phyloP scores from a whole-genome alignment of 1,139 yeast genomes.

The Candida smagusa region DNA sequence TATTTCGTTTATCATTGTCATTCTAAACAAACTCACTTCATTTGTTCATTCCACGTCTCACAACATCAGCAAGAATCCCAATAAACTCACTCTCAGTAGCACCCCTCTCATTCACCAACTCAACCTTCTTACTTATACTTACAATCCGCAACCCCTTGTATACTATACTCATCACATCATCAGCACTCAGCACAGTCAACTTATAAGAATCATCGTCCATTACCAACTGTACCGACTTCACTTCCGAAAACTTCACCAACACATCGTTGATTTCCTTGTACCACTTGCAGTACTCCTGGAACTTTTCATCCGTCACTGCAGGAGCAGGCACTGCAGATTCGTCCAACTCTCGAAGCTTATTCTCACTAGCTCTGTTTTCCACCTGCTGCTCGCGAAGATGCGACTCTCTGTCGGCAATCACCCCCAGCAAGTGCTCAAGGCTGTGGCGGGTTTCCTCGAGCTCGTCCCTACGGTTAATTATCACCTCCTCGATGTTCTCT shows the following conservation, averaged over 20 bases:
- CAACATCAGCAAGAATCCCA: slow-evolving; percentile 1
- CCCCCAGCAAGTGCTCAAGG: neutral
- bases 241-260: slow-evolving; percentile 17
- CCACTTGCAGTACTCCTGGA: slow-evolving; percentile 28
- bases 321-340: neutral
- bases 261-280: slow-evolving; percentile 27
- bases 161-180: slow-evolving; percentile 1
- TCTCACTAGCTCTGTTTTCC: slow-evolving; percentile 1
- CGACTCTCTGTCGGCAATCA: neutral
- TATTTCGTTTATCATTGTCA: too few relatives aligned
- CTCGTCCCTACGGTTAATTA: neutral
- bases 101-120: neutral
- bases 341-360: slow-evolving; percentile 1
- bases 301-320: slow-evolving; percentile 5
- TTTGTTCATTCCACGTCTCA: neutral
- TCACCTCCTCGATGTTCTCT: slow-evolving; percentile 6
- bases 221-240: slow-evolving; percentile 12
- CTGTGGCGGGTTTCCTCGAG: neutral
- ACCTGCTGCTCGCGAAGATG: neutral
- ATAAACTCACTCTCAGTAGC: slow-evolving; percentile 1
- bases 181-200: slow-evolving; percentile 1
- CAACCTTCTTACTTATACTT: slow-evolving; percentile 1
- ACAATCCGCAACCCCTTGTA: slow-evolving; percentile 7
- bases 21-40: neutral
- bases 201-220: slow-evolving; percentile 8